Evolutionary conservation across 805 yeast genomes (phyloP), one percentile per base, ranked within the genome.

Genomic region (Pichia membranifaciens): DNA sequence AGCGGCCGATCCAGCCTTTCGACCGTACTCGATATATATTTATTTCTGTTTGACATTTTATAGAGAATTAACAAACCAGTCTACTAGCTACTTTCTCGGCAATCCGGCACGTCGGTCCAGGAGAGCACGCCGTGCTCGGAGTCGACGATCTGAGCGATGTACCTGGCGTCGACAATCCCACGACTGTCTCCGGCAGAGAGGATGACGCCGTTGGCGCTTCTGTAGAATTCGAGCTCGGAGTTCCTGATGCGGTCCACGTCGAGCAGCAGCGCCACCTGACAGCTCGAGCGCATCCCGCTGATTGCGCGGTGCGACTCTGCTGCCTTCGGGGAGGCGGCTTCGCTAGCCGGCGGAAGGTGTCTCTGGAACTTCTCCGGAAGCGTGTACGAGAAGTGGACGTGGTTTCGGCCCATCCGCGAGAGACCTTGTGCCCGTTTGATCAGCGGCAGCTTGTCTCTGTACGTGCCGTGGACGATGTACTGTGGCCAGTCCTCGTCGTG

Each of bases 391-490:
- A 91, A 73, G 66, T 93, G 99, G 16, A 93, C 79, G 62, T 93
- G 98, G 54, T 83, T 83, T 57, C 99, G 69, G 29, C 63, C 66
- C 96, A 89, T 87, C 50, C 66, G 71, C 15, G 74, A 72, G 21
- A 93, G 66, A 0, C 87, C 89, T 0, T 79, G 79, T 4, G 72
- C 55, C 22, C 65, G 44, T n/a, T 73, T 47, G 4, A 86, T 86
- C 18, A 59, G 48, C 1, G 66, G 58, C 54, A 84, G 66, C 25
- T 75, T 78, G 3, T 62, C 60, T 5, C 50, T 46, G 49, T 71
- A 79, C 0, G 98, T 91, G 4, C 98, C 98, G 62, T 93, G 99
- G 17, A 87, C 80, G 3, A 88, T 73, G 2, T 63, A 60, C 0
- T 53, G 35, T 0, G 86, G 93, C 41, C 79, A 68, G 4, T 74